Evolutionary conservation across 2,329 filamentous ascomycete genomes (phyloP).

Genomic region (Aureobasidium sp.): DNA sequence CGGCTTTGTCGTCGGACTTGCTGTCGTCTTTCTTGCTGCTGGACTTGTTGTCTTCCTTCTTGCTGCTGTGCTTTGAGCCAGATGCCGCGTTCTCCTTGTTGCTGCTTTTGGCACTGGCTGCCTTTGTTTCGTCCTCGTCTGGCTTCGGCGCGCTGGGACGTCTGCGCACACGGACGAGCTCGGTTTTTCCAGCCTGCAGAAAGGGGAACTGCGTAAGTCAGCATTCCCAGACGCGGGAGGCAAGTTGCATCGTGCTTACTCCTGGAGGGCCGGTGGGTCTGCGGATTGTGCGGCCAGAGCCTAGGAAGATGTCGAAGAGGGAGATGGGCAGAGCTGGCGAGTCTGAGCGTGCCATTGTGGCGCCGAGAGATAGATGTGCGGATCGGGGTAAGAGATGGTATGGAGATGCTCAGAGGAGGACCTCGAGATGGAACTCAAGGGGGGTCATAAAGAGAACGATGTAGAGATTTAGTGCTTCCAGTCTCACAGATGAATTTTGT

Average conservation of each 20-base stretch:
- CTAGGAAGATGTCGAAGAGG: constrained; percentile 15
- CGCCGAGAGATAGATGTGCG: neutral
- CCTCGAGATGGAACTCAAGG: neutral
- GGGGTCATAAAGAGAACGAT: neutral
- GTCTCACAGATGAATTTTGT: neutral
- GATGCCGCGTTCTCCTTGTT: neutral
- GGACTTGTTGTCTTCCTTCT: neutral
- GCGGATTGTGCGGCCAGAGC: constrained; percentile 13
- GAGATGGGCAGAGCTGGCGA: neutral
- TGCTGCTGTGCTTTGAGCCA: neutral
- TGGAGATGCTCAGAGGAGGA: neutral
- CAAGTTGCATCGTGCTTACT: neutral
- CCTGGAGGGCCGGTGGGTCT: constrained; percentile 5
- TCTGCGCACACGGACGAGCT: neutral
- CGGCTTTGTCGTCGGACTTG: neutral
- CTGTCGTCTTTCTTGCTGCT: neutral
- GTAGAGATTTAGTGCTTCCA: neutral
- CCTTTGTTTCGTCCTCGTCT: neutral
- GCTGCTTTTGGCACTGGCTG: neutral
- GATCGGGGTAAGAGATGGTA: neutral
- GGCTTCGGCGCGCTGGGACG: neutral
- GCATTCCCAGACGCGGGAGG: neutral
- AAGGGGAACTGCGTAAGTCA: constrained; percentile 8
- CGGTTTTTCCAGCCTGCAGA: neutral
- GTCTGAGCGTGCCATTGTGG: neutral